phyloP scores from a whole-genome alignment of 2,329 filamentous ascomycete species.

The Didymella pinodella region DNA sequence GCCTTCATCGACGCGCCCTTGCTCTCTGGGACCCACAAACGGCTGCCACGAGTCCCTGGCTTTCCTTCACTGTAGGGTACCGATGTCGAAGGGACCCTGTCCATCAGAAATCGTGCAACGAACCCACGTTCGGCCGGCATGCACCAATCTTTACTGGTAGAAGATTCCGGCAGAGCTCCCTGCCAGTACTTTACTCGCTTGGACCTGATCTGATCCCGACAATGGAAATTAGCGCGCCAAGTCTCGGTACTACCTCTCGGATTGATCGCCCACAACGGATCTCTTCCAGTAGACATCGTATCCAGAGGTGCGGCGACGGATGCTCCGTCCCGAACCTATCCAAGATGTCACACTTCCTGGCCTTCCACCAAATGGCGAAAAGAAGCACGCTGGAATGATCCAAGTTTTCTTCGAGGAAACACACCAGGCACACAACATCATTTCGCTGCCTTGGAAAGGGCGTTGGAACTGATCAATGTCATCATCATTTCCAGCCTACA shows the following conservation, averaged over 20 bases:
- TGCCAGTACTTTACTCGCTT: background rate
- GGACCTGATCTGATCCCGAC: background rate
- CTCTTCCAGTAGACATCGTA: background rate
- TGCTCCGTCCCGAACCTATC: background rate
- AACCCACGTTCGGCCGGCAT: slow-evolving; percentile 6
- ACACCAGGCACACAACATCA: slow-evolving; percentile 2
- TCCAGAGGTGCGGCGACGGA: background rate
- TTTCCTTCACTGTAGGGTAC: slow-evolving; percentile 1
- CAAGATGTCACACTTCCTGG: background rate
- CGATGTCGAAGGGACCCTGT: background rate
- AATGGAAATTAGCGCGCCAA: background rate
- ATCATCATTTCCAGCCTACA: background rate
- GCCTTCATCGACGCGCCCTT: background rate
- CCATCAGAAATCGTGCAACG: background rate
- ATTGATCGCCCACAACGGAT: background rate
- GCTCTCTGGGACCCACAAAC: background rate
- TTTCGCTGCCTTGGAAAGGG: background rate
- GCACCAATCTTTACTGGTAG: background rate
- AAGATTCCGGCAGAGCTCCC: background rate
- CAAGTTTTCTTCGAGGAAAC: background rate
- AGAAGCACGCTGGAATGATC: background rate
- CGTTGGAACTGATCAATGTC: background rate
- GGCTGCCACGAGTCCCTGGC: slow-evolving; percentile 3
- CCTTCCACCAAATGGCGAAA: background rate
- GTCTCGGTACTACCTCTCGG: background rate